Conservation (phyloP, 1,139 yeast genomes). For the Suhomyces panamericanus region DNA sequence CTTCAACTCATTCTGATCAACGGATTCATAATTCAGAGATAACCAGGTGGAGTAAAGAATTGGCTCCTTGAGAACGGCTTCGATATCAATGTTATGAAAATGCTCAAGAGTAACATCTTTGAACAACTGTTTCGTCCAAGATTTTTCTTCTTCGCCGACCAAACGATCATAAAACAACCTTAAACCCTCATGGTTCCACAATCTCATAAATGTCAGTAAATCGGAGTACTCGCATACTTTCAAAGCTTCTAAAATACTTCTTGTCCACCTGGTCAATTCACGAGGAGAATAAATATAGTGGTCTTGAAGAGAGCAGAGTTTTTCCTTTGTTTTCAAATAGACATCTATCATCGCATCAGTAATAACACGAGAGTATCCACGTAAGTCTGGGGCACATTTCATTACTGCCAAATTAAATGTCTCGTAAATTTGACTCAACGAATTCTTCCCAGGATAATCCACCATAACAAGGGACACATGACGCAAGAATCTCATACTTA, state of each 20-base stretch:
- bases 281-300: slow-evolving; percentile 88
- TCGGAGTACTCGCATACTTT: slow-evolving; percentile 35
- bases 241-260: slow-evolving; percentile 69
- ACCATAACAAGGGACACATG: slow-evolving; percentile 70
- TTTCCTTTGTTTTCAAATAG: slow-evolving; percentile 46
- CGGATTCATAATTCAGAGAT: slow-evolving; percentile 61
- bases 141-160: slow-evolving; percentile 47
- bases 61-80: slow-evolving; percentile 45
- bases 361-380: slow-evolving; percentile 53
- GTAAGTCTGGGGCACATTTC: slow-evolving; percentile 61
- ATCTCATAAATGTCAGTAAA: slow-evolving; percentile 50
- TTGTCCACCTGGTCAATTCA: slow-evolving; percentile 85
- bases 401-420: slow-evolving; percentile 59
- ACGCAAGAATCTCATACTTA: slow-evolving; percentile 67
- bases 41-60: slow-evolving; percentile 76
- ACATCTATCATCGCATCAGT: slow-evolving; percentile 70
- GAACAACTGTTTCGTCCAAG: slow-evolving; percentile 53
- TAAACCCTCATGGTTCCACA: slow-evolving; percentile 84
- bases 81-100: slow-evolving; percentile 52
- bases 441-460: slow-evolving; percentile 71
- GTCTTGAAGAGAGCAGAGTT: slow-evolving; percentile 41
- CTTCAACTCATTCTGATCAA: slow-evolving; percentile 47
- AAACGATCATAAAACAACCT: slow-evolving; percentile 77
- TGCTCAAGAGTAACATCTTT: slow-evolving; percentile 30
- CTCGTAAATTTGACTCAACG: slow-evolving; percentile 68